phyloP scores from a whole-genome alignment of 176 grass and related monocot species.

The Sorghum bicolor region DNA sequence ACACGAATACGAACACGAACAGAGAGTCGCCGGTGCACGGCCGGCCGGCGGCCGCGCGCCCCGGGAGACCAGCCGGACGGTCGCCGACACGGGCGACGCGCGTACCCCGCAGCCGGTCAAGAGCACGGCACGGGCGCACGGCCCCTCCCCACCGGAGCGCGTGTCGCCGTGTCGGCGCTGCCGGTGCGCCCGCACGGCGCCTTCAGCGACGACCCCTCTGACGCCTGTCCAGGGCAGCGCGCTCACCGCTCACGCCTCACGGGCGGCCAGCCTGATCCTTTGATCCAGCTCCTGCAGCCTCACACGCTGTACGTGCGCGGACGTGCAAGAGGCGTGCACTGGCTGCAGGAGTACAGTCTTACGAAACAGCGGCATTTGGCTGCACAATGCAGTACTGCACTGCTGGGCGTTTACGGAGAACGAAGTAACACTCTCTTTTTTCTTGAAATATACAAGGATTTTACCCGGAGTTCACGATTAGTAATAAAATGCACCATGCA shows the following conservation, averaged over 20 bases:
- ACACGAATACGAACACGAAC: neutral
- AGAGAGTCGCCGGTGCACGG: slow-evolving; percentile 8
- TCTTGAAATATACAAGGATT: neutral
- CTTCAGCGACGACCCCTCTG: neutral
- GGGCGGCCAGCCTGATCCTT: neutral
- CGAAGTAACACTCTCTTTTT: neutral
- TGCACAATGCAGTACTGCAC: neutral
- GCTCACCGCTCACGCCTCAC: neutral
- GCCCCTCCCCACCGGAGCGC: neutral
- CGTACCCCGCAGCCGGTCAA: slow-evolving; percentile 11
- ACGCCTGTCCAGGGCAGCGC: neutral
- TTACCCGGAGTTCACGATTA: neutral
- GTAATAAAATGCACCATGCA: neutral
- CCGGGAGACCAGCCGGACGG: neutral
- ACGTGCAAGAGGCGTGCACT: neutral
- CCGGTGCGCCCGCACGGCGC: neutral
- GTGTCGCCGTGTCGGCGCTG: slow-evolving; percentile 1
- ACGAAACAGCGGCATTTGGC: neutral
- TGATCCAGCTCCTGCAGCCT: neutral
- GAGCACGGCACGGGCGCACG: neutral
- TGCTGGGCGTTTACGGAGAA: neutral
- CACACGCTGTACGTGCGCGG: neutral
- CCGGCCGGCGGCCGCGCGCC: neutral
- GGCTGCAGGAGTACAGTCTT: neutral
- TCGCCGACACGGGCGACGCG: neutral